Evolutionary conservation across 345 rosid genomes (phyloP).

Genomic region (Physaria fendleri): DNA sequence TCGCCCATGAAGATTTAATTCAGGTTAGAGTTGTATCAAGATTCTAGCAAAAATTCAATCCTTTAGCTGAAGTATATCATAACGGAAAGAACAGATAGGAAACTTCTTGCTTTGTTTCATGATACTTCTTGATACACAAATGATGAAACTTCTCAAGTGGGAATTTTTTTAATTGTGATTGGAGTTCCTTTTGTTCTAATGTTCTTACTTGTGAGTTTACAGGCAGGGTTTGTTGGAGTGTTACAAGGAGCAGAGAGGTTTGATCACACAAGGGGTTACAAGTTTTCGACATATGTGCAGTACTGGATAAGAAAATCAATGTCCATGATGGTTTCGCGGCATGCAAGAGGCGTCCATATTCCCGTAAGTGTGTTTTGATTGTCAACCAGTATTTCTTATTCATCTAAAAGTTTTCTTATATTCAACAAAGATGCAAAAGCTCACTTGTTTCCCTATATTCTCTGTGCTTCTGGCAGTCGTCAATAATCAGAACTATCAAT

Average conservation of each 20-base stretch:
- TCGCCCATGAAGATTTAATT: constrained; percentile 58
- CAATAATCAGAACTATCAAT: constrained; percentile 42
- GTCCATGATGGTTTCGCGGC: constrained; percentile 48
- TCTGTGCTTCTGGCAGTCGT: constrained; percentile 32
- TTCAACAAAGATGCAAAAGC: neutral
- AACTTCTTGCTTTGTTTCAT: neutral
- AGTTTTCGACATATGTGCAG: constrained; percentile 81
- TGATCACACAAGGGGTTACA: constrained; percentile 74
- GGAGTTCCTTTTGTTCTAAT: constrained; percentile 1
- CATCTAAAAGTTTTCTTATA: neutral
- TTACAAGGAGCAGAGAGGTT: constrained; percentile 81
- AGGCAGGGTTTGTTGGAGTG: constrained; percentile 82
- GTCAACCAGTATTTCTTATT: neutral
- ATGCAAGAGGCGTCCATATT: constrained; percentile 59
- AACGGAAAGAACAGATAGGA: neutral
- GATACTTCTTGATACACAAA: neutral
- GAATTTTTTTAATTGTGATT: neutral
- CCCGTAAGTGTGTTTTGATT: constrained; percentile 44
- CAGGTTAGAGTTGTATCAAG: constrained; percentile 39
- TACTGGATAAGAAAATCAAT: constrained; percentile 79
- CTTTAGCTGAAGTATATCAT: neutral
- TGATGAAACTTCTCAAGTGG: neutral
- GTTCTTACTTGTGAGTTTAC: constrained; percentile 12
- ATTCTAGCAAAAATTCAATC: neutral
- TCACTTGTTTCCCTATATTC: constrained; percentile 2